Base-by-base conservation (phyloP, 441 rosid genomes). In the Pelargonium cotyledonis region DNA sequence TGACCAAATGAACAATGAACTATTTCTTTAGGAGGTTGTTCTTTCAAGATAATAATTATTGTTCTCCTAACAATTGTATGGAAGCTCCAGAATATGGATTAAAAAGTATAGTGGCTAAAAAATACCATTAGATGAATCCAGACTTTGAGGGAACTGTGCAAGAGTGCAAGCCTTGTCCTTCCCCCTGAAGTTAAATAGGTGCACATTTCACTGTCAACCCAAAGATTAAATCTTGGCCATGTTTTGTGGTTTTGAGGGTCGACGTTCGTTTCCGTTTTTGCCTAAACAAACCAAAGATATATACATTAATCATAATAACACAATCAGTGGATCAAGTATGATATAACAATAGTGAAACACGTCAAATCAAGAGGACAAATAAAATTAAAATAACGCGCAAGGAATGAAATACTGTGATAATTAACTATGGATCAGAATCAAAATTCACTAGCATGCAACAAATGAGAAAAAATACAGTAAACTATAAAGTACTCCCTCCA, bases 111-210 rank as follows among this genome's bases (percentile, higher is more conserved):
- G 14, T 63, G 19, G 49, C 29, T 47, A 5, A 46, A 29, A 29
- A 72, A 40, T 84, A 91, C 99, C 97, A 89, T 91, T 70, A 91
- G 77, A 73, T 89, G 88, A 73, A 91, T 80, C 99, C 97, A 91
- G 55, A 88, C 99, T 85, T 89, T 94, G 74, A 89, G 88, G 70
- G 99, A 89, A 75, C 97, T 94, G 65, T 95, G 89, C 82, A 94
- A 79, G 73, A 80, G 79, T 53, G 95, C 95, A 75, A 94, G 92
- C 76, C 84, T 84, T 0, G 93, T 87, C 80, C 83, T 88, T 81
- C 86, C 87, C 70, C 97, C 97, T 0, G 89, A 83, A 68, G 97
- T 94, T 80, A 94, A 78, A 77, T 86, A 91, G 81, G 80, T 79
- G 1, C 92, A 86, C 97, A 94, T 89, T 73, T 89, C 84, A 79